Base-by-base conservation (phyloP, 202 grass and related monocot species). In the Eragrostis tef region DNA sequence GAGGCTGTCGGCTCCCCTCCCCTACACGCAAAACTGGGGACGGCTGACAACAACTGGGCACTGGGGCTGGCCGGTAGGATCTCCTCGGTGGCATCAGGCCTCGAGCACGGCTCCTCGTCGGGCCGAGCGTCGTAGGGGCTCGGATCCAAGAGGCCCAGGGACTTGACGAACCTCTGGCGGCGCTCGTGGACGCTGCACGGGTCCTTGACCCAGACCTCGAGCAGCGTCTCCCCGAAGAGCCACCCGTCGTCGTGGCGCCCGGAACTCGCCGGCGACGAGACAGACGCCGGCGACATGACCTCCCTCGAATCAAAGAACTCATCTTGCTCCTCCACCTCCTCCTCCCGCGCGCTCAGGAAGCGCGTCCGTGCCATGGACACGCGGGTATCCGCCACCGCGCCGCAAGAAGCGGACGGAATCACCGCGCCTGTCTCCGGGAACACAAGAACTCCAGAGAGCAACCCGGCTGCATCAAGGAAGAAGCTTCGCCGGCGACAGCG, bases 241-340 rank as follows among this genome's bases (percentile, higher is more conserved):
- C 86, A 85, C 62, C 60, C 57, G 42, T n/a, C 75, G 60, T 82
- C 51, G 25, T 69, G 52, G 63, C 57, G 82, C 29, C 74, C 59
- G 9, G 88, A 91, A 71, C 83, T 89, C 46, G 70, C 69, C 24
- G 92, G 90, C 17, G 92, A 90, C 11, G 86, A 89, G 53, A 75
- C 64, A 24, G 78, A 93, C 50, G 82, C 54, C n/a, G 95, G 88
- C 17, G 86, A 92, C 16, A 94, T 42, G 31, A 85, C 88, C 77
- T 95, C 96, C 76, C 85, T 91, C 0, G 96, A 85, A 63, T 98
- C 90, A 53, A 93, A 95, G 87, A 95, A 93, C 73, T 88, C 81
- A 2, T 94, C 94, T 19, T 81, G 79, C 25, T 4, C 70, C 13
- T 80, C 86, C 31, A 39, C 86, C 25, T 4, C 70, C 10, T 80